Evolutionary conservation across 192 early-diverging fungal genomes (phyloP).

Genomic region (Coemansia sp.): DNA sequence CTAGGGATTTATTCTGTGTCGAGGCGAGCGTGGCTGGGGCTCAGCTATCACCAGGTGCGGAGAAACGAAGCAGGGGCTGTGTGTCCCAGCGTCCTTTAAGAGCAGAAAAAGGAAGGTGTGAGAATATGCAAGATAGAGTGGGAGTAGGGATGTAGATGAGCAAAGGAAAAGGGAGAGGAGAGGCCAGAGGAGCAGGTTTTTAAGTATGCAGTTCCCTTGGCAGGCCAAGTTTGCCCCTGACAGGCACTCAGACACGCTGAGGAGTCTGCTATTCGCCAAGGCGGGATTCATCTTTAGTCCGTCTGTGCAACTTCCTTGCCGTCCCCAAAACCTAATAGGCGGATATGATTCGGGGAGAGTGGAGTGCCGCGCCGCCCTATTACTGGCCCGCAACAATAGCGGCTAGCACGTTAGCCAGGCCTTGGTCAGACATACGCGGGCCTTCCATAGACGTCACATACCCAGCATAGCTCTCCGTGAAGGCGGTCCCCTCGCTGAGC

Average conservation of each 20-base stretch:
- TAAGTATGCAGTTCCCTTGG: background rate
- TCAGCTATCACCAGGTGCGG: background rate
- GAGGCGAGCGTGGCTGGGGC: background rate
- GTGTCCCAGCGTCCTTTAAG: background rate
- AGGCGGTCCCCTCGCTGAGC: conserved; percentile 15
- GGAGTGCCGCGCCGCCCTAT: too few species aligned
- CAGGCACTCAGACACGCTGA: too few species aligned
- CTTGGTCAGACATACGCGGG: conserved; percentile 8
- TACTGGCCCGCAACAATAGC: conserved; percentile 4
- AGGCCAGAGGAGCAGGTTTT: conserved; percentile 1
- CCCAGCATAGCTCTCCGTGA: conserved; percentile 12
- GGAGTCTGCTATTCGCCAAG: background rate
- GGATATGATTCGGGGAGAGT: background rate
- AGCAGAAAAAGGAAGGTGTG: too few species aligned
- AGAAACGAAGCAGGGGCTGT: background rate
- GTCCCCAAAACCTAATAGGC: background rate
- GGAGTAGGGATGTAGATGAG: background rate
- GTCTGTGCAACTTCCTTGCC: background rate
- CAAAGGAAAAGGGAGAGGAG: background rate
- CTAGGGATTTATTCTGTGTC: background rate
- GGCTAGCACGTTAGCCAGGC: conserved; percentile 4
- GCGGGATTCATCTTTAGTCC: background rate
- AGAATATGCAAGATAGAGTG: background rate
- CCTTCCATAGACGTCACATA: conserved; percentile 25
- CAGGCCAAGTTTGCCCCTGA: background rate